These are phyloP conservation scores for Cystobasidium tubakii DNA, from an alignment of 768 basidiomycete genomes.

Conservation along the genomic window DNA sequence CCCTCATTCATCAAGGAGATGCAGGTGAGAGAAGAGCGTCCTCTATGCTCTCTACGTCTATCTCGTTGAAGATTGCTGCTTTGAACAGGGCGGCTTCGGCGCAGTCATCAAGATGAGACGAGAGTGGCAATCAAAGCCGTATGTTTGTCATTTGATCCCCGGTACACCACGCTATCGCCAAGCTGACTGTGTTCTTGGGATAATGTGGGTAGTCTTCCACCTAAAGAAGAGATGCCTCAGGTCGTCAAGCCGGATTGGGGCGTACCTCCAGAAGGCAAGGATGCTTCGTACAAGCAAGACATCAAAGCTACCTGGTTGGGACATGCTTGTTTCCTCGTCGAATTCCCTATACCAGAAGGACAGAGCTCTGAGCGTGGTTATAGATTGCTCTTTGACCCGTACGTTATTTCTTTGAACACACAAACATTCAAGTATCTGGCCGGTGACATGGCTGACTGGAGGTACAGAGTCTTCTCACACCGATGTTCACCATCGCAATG, in stretches of 20 bases:
- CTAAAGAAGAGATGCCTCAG: constrained; percentile 3
- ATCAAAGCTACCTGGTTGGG: constrained; percentile 41
- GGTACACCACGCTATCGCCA: not conserved
- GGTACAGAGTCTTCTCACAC: constrained; percentile 47
- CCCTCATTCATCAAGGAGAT: constrained; percentile 3
- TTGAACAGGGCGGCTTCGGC: not conserved
- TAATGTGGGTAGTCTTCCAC: constrained; percentile 7
- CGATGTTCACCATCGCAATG: constrained; percentile 47
- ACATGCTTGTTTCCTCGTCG: constrained; percentile 51
- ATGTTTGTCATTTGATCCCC: not conserved
- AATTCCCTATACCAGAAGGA: constrained; percentile 45
- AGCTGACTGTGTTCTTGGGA: not conserved
- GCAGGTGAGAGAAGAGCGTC: not conserved
- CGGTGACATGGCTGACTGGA: too few relatives aligned
- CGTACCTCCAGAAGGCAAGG: not conserved
- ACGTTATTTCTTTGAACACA: too few relatives aligned
- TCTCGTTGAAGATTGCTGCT: not conserved
- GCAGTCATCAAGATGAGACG: not conserved
- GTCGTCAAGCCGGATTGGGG: constrained; percentile 32
- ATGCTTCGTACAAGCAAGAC: not conserved
- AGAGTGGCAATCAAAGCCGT: not conserved
- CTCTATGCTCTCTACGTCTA: not conserved
- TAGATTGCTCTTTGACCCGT: constrained; percentile 49
- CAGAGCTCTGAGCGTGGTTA: constrained; percentile 44
- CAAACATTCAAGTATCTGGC: too few relatives aligned